Evolutionary conservation across 768 basidiomycete species (phyloP).

Genomic region (Panaeolus cyanescens): DNA sequence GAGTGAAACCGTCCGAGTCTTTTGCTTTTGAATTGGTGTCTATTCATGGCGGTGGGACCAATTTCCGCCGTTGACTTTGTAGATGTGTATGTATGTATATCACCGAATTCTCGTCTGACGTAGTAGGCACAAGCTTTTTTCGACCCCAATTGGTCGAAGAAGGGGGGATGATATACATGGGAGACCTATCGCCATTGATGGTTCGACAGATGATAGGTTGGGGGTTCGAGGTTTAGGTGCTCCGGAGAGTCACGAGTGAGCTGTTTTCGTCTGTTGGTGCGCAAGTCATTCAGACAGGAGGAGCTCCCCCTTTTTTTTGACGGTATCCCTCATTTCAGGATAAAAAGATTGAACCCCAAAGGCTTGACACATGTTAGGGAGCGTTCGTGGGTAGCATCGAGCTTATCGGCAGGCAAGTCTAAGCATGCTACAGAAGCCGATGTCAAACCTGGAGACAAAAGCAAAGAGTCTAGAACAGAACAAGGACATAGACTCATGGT

Average conservation of each 20-base stretch:
- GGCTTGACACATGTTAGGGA: neutral
- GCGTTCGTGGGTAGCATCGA: neutral
- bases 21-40: neutral
- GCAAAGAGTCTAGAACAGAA: neutral
- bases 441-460: neutral
- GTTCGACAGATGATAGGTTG: neutral
- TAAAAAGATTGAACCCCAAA: neutral
- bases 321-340: neutral
- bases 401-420: conserved; percentile 1
- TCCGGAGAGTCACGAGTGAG: neutral
- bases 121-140: neutral
- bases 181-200: neutral
- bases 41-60: neutral
- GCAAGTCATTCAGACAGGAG: neutral
- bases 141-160: neutral
- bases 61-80: neutral
- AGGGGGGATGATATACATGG: neutral
- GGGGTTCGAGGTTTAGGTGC: neutral
- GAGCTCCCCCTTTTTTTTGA: neutral
- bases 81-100: neutral
- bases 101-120: neutral
- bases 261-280: neutral
- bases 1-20: conserved; percentile 1
- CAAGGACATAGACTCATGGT: neutral
- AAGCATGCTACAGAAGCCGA: neutral